Evolutionary conservation across 2,329 filamentous ascomycete species (phyloP), one percentile per base, ranked within the genome.

Genomic region (Fusarium humuli): DNA sequence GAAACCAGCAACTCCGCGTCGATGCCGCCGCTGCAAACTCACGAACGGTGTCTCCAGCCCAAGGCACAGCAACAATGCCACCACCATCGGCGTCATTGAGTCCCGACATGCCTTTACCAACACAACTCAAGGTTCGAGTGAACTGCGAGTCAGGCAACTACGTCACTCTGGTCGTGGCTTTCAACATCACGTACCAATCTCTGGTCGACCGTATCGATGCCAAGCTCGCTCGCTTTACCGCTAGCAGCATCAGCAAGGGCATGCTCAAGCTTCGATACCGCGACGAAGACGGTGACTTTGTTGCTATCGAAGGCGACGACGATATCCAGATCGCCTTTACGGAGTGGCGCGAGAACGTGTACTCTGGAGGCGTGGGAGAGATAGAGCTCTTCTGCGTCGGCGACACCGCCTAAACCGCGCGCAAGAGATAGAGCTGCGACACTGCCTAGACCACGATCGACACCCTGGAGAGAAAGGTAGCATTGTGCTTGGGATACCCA

Each of bases 281-380:
- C 54, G 96, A 99, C 77, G 92, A 94, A 76, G 96, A 99, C 72
- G 93, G 93, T 50, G 96, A 98, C 76, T 95, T 91, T 77, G 93
- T 99, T 66, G 94, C 91, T 54, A 98, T 99, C 57, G 92, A 96
- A 78, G 95, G 92, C 66, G 96, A 99, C 76, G 96, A 99, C 75
- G 96, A 98, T 73, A 96, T 99, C 45, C 94, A 97, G 76, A 94
- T 96, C 73, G 96, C 96, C 7, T 97, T 99, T 77, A 91, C 94
- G 79, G 94, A 97, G 73, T 98, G 94, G 94, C 90, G 92, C 34
- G 94, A 97, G 64, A 84, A 84, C 72, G 83, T 84, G 78, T 85
- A 87, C 54, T 86, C 87, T 54, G 91, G 91, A 45, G 90, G 91
- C 71, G 90, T 97, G 45, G 94, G 93, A 71, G 94, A 97, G 84